A percentile compares a stretch with the other conserved stretches of the same genome.
These are phyloP conservation scores for Albophoma yamanashiensis DNA, from an alignment of 2,329 filamentous ascomycete genomes.

Conservation along the genomic window DNA sequence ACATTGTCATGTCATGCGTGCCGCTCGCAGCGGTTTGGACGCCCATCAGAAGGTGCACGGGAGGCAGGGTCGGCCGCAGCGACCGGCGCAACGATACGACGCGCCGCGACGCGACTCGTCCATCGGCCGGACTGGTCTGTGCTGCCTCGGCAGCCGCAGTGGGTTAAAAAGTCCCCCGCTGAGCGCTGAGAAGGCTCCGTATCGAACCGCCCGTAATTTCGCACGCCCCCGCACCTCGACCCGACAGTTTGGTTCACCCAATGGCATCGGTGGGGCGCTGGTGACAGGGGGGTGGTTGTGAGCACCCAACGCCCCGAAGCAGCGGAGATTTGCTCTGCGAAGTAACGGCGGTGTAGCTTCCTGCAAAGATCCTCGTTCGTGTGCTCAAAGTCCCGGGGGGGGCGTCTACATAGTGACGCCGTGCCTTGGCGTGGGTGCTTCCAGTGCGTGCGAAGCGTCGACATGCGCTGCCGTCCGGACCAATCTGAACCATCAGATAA, in stretches of 20 bases:
- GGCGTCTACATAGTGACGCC: background rate
- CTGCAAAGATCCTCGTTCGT: background rate
- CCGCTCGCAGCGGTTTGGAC: background rate
- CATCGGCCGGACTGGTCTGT: background rate
- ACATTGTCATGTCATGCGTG: background rate
- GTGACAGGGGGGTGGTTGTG: background rate
- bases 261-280: conserved; percentile 1
- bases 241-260: conserved; percentile 13
- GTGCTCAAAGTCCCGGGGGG: background rate
- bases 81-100: background rate
- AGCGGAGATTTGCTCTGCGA: background rate
- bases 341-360: background rate
- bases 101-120: background rate
- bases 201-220: background rate
- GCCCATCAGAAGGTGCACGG: background rate
- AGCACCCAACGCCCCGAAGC: background rate
- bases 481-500: background rate
- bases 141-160: background rate
- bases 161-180: background rate
- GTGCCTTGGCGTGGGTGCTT: background rate
- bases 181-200: background rate
- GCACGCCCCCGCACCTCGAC: conserved; percentile 3
- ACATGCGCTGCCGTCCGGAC: background rate
- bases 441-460: background rate
- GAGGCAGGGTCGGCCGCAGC: background rate